These are phyloP conservation scores for Alternaria ventricosa DNA, from an alignment of 2,329 filamentous ascomycete genomes.

Conservation along the genomic window DNA sequence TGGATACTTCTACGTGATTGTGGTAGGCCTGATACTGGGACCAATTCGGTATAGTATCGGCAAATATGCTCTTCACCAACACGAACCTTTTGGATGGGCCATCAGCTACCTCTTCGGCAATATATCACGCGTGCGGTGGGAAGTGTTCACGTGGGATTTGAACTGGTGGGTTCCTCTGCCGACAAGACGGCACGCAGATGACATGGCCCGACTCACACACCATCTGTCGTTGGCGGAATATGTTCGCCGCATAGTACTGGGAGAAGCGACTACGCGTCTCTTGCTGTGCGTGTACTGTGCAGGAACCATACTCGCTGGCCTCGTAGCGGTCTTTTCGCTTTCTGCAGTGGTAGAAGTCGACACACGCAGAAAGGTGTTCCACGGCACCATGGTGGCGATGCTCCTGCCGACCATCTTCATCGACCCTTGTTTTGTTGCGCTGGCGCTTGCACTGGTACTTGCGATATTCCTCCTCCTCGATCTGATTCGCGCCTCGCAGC, in stretches of 20 bases:
- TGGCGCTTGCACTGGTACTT: slow-evolving; percentile 81
- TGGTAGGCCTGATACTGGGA: slow-evolving; percentile 70
- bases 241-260: slow-evolving; percentile 69
- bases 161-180: slow-evolving; percentile 80
- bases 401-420: slow-evolving; percentile 85
- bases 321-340: slow-evolving; percentile 76
- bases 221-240: slow-evolving; percentile 59
- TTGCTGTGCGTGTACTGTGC: slow-evolving; percentile 77
- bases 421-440: slow-evolving; percentile 81
- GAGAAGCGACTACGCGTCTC: slow-evolving; percentile 82
- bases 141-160: slow-evolving; percentile 71
- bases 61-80: slow-evolving; percentile 68
- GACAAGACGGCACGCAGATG: slow-evolving; percentile 41
- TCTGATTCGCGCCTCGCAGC: slow-evolving; percentile 85
- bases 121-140: slow-evolving; percentile 71
- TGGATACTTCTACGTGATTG: slow-evolving; percentile 73
- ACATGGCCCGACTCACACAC: slow-evolving; percentile 13
- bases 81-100: slow-evolving; percentile 92
- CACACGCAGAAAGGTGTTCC: slow-evolving; percentile 94
- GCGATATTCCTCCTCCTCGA: slow-evolving; percentile 88
- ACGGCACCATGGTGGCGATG: slow-evolving; percentile 98
- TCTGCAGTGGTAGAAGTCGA: slow-evolving; percentile 86
- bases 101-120: slow-evolving; percentile 88
- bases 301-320: slow-evolving; percentile 70
- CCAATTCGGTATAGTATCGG: slow-evolving; percentile 75